A percentile compares a stretch with the other conserved stretches of the same genome.
Conservation (phyloP, 148 eudicot species). For the Fagopyrum esculentum region DNA sequence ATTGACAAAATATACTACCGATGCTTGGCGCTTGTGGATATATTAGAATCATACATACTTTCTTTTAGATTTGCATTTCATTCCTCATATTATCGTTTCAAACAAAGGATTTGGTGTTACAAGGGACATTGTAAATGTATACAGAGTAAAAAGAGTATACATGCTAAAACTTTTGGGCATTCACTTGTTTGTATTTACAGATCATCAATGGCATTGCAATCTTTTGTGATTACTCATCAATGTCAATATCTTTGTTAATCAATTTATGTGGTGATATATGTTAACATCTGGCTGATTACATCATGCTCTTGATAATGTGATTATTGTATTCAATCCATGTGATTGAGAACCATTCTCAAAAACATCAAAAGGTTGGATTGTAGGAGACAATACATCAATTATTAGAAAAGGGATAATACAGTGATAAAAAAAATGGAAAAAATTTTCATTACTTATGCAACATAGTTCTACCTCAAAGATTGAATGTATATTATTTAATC, state of each 20-base stretch:
- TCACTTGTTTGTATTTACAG: neutral
- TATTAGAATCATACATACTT: neutral
- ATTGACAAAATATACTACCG: no score
- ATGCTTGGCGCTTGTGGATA: no score
- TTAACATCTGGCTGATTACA: no score
- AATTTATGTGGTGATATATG: no score
- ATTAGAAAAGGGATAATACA: neutral
- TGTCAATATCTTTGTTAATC: neutral
- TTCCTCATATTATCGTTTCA: neutral
- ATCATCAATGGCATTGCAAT: neutral
- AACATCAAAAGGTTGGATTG: neutral
- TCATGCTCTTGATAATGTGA: neutral
- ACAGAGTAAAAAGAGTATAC: neutral
- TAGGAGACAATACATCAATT: neutral
- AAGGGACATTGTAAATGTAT: conserved; percentile 1
- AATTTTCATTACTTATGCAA: neutral
- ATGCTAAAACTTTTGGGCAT: neutral
- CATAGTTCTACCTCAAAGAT: neutral
- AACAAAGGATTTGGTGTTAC: neutral
- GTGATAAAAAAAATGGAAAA: neutral
- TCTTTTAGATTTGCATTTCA: neutral
- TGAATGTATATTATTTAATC: neutral
- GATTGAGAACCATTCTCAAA: neutral
- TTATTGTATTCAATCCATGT: neutral
- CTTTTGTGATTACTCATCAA: neutral